Evolutionary conservation across 306 rosid genomes (phyloP), one percentile per base, ranked within the genome.

Genomic region (Argentina anserina): DNA sequence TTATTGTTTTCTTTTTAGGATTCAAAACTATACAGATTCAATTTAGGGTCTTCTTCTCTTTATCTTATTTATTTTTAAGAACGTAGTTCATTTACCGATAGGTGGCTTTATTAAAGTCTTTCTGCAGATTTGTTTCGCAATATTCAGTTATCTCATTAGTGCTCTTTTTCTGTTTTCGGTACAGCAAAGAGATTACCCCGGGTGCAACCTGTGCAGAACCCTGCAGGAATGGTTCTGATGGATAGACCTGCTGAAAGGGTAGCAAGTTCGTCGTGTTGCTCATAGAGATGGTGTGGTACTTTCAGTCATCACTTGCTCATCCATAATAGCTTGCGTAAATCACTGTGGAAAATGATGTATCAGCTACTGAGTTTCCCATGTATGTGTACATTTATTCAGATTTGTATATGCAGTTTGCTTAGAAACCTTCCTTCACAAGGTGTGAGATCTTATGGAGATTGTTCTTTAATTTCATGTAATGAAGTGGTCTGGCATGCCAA

Each of bases 181-280:
- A 9, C 82, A 85, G 88, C 88, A 42, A 85, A 85, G 77, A 85
- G 86, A 73, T 69, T 85, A 50, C 84, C 88, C 12, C 84, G 88
- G 73, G 86, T 81, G 68, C 88, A 79, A 75, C 88, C 88, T 1
- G 81, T 34, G 45, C 88, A 85, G 66, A 85, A 85, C 65, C 78
- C 88, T 2, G 72, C 88, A 9, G 86, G 88, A 59, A 85, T 85
- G 88, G 88, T 85, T 75, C 80, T 81, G 28, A 73, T 82, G 86
- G 86, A 85, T 71, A 76, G 86, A 74, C 88, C 88, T 33, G 71
- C 86, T 14, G 88, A 85, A 69, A 79, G 88, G 78, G 84, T 75
- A 11, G 86, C 88, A 59, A 81, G 81, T 31, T 67, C 86, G 1
- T 76, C 88, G 18, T 85, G 88, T 76, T 85, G 88, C 67, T 73